Evolutionary conservation across 805 yeast genomes (phyloP).

Genomic region (Metschnikowia peoriensis): DNA sequence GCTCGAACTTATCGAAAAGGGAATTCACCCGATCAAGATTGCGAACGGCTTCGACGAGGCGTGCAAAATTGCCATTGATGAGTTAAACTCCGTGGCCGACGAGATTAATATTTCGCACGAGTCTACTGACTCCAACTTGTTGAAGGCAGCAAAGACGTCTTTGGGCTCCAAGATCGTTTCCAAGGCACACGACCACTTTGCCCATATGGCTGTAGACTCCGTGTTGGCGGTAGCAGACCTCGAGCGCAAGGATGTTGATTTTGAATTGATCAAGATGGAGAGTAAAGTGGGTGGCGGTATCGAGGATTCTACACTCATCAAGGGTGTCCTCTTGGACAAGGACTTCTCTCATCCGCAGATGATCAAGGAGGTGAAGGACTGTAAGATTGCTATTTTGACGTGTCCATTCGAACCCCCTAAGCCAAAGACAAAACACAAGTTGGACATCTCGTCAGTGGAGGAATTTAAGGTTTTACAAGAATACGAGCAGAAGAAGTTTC

Average conservation of each 20-base stretch:
- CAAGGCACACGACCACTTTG: slow-evolving; percentile 89
- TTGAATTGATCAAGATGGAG: slow-evolving; percentile 92
- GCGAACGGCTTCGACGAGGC: slow-evolving; percentile 98
- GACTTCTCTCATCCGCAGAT: slow-evolving; percentile 98
- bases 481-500: slow-evolving; percentile 88
- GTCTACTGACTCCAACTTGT: slow-evolving; percentile 53
- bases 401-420: slow-evolving; percentile 99
- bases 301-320: slow-evolving; percentile 78
- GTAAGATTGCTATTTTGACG: slow-evolving; percentile 89
- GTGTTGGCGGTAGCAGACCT: slow-evolving; percentile 90
- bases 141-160: slow-evolving; percentile 92
- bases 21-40: slow-evolving; percentile 94
- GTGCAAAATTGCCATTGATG: slow-evolving; percentile 81
- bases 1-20: slow-evolving; percentile 88
- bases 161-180: slow-evolving; percentile 95
- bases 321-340: slow-evolving; percentile 92
- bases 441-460: slow-evolving; percentile 89
- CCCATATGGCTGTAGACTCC: slow-evolving; percentile 96
- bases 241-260: slow-evolving; percentile 92
- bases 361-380: slow-evolving; percentile 78
- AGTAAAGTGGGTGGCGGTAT: slow-evolving; percentile 95
- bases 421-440: slow-evolving; percentile 97
- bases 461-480: slow-evolving; percentile 88
- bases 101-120: slow-evolving; percentile 52
- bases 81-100: slow-evolving; percentile 75